phyloP scores from a whole-genome alignment of 2,329 filamentous ascomycete species.

The Alternaria brassicae region DNA sequence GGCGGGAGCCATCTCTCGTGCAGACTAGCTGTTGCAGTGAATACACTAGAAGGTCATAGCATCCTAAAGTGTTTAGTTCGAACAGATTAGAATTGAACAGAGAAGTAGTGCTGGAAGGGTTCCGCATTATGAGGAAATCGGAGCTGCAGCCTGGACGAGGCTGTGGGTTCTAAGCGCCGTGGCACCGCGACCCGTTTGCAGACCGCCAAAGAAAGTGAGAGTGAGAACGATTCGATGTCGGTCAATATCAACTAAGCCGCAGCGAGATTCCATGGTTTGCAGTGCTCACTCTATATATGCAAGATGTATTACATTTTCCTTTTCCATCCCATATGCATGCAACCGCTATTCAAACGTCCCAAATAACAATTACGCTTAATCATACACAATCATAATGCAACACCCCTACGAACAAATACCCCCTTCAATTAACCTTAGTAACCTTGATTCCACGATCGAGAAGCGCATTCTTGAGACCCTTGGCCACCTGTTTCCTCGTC shows the following conservation, averaged over 20 bases:
- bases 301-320: slow-evolving; percentile 5
- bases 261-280: background rate
- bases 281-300: background rate
- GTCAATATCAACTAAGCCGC: background rate
- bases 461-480: slow-evolving; percentile 49
- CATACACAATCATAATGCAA: slow-evolving; percentile 29
- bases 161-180: background rate
- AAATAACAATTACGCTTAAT: slow-evolving; percentile 21
- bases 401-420: slow-evolving; percentile 1
- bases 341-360: slow-evolving; percentile 22
- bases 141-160: background rate
- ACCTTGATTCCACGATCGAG: slow-evolving; percentile 42
- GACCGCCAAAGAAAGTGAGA: background rate
- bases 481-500: slow-evolving; percentile 50
- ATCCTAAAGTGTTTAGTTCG: background rate
- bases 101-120: background rate
- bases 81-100: background rate
- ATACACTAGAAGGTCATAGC: background rate
- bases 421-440: slow-evolving; percentile 26
- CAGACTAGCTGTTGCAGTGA: background rate
- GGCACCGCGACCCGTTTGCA: background rate
- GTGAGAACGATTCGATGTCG: background rate
- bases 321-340: background rate
- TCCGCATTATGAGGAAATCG: background rate
- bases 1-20: background rate